Evolutionary conservation across 306 rosid species (phyloP), one percentile per base, ranked within the genome.

Genomic region (Adenanthera pavonina): DNA sequence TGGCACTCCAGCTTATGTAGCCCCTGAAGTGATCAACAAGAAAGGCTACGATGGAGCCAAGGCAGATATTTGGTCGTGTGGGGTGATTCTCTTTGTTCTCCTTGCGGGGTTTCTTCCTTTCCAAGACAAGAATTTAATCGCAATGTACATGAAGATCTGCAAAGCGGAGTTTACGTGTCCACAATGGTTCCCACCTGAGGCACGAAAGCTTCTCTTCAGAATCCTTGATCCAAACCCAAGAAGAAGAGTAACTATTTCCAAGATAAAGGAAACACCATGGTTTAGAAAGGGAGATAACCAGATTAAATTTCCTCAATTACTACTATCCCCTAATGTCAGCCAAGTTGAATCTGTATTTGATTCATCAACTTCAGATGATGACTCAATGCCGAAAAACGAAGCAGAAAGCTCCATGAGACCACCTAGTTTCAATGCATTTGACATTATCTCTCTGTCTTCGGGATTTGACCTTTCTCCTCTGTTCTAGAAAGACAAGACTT

Each of bases 51-150:
- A 88, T 64, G 97, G 97, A 5, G 91, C 92, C 12, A 89, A 83
- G 62, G 90, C 92, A 1, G 98, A 92, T 64, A 92, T 81, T 20
- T 92, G 98, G 97, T 94, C 95, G 0, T 92, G 95, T 77, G 95
- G 98, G 12, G 95, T 93, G 5, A 82, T 92, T 43, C 89, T 94
- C 11, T 94, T 67, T 76, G 92, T 90, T 82, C 91, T 94, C 3
- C 71, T 92, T 64, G 92, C 94, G 3, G 97, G 95, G 2, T 88
- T 43, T 83, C 90, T 90, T 73, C 98, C 98, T 19, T 94, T 94
- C 81, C 84, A 80, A 14, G 89, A 90, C 20, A 52, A 41, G 41
- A 89, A 90, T 76, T 74, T 92, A 10, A 79, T 90, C 78, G 84
- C 83, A 69, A 71, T 94, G 93, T 92, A 90, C 43, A 85, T 76